phyloP scores from a whole-genome alignment of 192 early-diverging fungal genomes.

The Umbelopsis sp. region DNA sequence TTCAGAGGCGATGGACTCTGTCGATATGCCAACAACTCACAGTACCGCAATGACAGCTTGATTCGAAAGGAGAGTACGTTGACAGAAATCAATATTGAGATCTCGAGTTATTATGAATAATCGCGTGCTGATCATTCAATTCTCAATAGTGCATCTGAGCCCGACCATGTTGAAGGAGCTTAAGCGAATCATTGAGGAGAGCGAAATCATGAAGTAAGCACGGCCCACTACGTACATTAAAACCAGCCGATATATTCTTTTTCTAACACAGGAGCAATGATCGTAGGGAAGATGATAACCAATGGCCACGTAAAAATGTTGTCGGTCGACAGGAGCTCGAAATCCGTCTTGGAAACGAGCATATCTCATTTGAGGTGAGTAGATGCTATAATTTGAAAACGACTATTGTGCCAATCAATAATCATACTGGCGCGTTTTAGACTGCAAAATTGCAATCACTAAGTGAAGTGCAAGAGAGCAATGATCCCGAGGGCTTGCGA shows the following conservation, averaged over 20 bases:
- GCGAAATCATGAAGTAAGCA: conserved; percentile 85
- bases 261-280: background rate
- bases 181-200: conserved; percentile 86
- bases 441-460: conserved; percentile 92
- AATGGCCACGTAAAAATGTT: conserved; percentile 90
- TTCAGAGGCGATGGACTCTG: conserved; percentile 84
- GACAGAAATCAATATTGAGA: background rate
- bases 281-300: conserved; percentile 81
- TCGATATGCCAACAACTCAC: conserved; percentile 97
- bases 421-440: conserved; percentile 38
- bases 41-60: conserved; percentile 96
- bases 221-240: background rate
- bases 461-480: conserved; percentile 83
- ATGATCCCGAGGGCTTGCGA: conserved; percentile 93
- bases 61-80: conserved; percentile 87
- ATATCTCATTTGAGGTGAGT: conserved; percentile 87
- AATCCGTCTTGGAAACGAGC: conserved; percentile 86
- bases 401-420: background rate
- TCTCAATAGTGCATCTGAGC: conserved; percentile 69
- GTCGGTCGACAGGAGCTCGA: conserved; percentile 95
- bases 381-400: background rate
- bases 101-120: background rate
- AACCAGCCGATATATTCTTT: background rate
- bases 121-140: conserved; percentile 3
- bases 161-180: conserved; percentile 83